Evolutionary conservation across 305 asterid species (phyloP).

Genomic region (Lippia alba): DNA sequence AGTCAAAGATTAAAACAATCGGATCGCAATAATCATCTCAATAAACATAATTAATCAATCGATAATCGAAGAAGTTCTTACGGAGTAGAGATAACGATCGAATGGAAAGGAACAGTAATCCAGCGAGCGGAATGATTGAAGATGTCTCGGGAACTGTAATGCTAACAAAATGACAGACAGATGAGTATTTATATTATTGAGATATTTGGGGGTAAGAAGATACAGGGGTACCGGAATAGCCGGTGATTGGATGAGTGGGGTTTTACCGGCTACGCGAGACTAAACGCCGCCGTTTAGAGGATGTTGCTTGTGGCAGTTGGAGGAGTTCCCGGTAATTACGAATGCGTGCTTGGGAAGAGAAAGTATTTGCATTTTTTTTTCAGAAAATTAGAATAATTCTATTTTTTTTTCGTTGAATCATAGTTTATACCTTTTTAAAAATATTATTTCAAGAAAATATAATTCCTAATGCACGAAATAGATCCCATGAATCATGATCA

Average conservation of each 20-base stretch:
- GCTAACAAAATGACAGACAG: not conserved
- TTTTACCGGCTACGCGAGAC: slow-evolving; percentile 1
- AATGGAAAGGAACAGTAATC: slow-evolving; percentile 31
- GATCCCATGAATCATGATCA: too few relatives aligned
- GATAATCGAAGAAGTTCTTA: slow-evolving; percentile 28
- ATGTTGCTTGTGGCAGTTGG: not conserved
- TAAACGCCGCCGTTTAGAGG: slow-evolving; percentile 22
- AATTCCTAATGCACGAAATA: too few relatives aligned
- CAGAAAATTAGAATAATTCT: too few relatives aligned
- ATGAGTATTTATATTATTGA: slow-evolving; percentile 23
- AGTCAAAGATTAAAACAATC: slow-evolving; percentile 27
- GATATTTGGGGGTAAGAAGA: slow-evolving; percentile 27
- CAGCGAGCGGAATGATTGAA: slow-evolving; percentile 43
- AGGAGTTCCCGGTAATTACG: slow-evolving; percentile 27
- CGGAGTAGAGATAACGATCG: slow-evolving; percentile 41
- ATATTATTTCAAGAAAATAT: too few relatives aligned
- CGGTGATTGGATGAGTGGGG: slow-evolving; percentile 31
- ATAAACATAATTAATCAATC: not conserved
- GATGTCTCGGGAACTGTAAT: slow-evolving; percentile 40
- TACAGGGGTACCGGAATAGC: slow-evolving; percentile 37
- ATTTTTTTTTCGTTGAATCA: not conserved
- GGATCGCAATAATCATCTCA: slow-evolving; percentile 12
- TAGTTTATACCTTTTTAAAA: not conserved
- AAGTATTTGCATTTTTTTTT: slow-evolving; percentile 7
- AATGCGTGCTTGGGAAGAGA: slow-evolving; percentile 36